Evolutionary conservation across 2,329 filamentous ascomycete species (phyloP).

Genomic region (Trematosphaeria pertusa): DNA sequence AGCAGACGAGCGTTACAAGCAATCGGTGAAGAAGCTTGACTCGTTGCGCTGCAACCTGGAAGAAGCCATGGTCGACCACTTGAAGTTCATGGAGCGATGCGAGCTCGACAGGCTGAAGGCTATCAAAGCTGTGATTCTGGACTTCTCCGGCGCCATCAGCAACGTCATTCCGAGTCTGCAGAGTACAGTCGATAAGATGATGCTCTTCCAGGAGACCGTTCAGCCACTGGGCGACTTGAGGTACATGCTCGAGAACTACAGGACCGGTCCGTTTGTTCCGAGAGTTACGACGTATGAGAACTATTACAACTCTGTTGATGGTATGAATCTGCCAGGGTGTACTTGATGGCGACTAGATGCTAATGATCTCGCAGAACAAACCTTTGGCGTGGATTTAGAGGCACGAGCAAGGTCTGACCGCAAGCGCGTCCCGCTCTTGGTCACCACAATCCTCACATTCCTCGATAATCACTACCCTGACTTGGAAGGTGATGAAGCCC

Average conservation of each 20-base stretch:
- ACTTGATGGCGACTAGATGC: constrained; percentile 5
- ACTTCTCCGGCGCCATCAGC: constrained; percentile 96
- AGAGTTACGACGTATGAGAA: constrained; percentile 95
- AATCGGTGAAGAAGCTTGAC: constrained; percentile 83
- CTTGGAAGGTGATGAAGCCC: constrained; percentile 92
- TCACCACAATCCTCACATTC: constrained; percentile 93
- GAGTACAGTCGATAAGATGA: constrained; percentile 97
- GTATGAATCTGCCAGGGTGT: constrained; percentile 48
- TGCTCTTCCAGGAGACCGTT: constrained; percentile 99
- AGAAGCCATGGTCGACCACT: constrained; percentile 88
- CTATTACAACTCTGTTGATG: constrained; percentile 96
- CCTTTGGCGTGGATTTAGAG: constrained; percentile 97
- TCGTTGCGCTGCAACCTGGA: constrained; percentile 92
- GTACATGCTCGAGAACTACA: constrained; percentile 95
- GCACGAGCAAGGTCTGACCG: constrained; percentile 90
- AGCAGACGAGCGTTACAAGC: constrained; percentile 92
- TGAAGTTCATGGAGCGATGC: constrained; percentile 96
- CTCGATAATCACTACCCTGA: constrained; percentile 97
- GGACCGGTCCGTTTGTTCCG: constrained; percentile 90
- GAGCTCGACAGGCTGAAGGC: constrained; percentile 96
- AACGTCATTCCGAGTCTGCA: constrained; percentile 97
- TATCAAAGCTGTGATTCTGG: constrained; percentile 96
- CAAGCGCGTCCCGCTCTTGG: constrained; percentile 90
- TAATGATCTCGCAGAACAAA: constrained; percentile 70
- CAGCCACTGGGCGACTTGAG: constrained; percentile 88